These are phyloP conservation scores for Rhynchosporium graminicola DNA, from an alignment of 2,329 filamentous ascomycete genomes.

Conservation along the genomic window DNA sequence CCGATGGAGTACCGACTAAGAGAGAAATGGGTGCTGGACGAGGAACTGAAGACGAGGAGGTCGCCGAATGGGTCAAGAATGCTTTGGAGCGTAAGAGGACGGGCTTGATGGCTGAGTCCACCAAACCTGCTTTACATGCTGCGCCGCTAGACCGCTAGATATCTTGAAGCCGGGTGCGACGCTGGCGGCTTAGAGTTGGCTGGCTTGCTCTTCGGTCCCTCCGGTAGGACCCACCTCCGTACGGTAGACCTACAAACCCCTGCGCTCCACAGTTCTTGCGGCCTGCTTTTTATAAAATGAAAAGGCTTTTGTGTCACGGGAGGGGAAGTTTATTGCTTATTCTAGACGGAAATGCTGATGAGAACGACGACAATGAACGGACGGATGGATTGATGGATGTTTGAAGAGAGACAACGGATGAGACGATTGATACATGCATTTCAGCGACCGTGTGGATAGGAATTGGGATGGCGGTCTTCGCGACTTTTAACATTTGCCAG, in stretches of 20 bases:
- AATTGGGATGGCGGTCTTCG: neutral
- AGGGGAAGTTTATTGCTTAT: too few species aligned
- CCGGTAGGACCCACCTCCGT: neutral
- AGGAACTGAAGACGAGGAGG: slow-evolving; percentile 68
- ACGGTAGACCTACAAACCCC: neutral
- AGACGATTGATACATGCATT: slow-evolving; percentile 11
- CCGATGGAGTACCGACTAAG: slow-evolving; percentile 37
- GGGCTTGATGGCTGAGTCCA: slow-evolving; percentile 53
- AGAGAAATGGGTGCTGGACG: slow-evolving; percentile 24
- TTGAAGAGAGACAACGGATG: slow-evolving; percentile 3
- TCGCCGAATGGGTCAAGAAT: slow-evolving; percentile 79
- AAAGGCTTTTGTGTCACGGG: too few species aligned
- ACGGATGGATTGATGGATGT: neutral
- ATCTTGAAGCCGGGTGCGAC: slow-evolving; percentile 48
- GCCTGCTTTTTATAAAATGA: too few species aligned
- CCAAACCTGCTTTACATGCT: slow-evolving; percentile 82
- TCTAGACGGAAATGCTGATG: neutral
- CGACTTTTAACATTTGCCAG: neutral
- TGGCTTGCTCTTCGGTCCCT: slow-evolving; percentile 5
- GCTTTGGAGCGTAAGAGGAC: slow-evolving; percentile 68
- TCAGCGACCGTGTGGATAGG: slow-evolving; percentile 11
- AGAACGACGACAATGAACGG: neutral
- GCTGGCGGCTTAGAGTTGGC: slow-evolving; percentile 8
- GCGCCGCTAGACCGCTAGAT: slow-evolving; percentile 67
- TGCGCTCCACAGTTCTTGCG: neutral